These are phyloP conservation scores for Fusarium tupiense DNA, from an alignment of 2,329 filamentous ascomycete genomes.

Conservation along the genomic window DNA sequence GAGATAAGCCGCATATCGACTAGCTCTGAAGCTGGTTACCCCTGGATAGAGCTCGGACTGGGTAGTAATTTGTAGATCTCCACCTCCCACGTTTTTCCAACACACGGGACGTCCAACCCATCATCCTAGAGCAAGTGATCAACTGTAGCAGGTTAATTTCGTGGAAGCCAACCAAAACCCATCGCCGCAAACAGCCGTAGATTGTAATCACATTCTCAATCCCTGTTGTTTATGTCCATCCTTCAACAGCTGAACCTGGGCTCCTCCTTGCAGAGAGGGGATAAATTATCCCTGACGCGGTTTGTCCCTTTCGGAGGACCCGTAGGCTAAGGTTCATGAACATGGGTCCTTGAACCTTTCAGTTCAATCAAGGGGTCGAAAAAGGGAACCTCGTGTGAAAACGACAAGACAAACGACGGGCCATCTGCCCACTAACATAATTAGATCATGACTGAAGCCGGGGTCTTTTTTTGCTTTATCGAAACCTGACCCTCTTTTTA, in stretches of 20 bases:
- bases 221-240: conserved; percentile 7
- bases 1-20: conserved; percentile 12
- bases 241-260: neutral
- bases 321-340: neutral
- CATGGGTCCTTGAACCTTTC: conserved; percentile 15
- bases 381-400: conserved; percentile 27
- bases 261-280: conserved; percentile 10
- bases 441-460: conserved; percentile 32
- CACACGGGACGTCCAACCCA: conserved; percentile 12
- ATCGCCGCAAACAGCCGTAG: conserved; percentile 8
- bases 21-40: conserved; percentile 19
- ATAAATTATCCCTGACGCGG: conserved; percentile 6
- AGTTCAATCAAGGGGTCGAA: conserved; percentile 26
- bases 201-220: neutral
- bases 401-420: conserved; percentile 16
- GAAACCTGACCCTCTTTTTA: conserved; percentile 34
- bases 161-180: conserved; percentile 4
- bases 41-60: conserved; percentile 33
- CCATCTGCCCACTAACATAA: conserved; percentile 28
- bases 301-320: conserved; percentile 26
- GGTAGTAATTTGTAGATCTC: conserved; percentile 26
- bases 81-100: conserved; percentile 30
- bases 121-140: conserved; percentile 7
- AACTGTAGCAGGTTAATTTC: conserved; percentile 23
- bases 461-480: conserved; percentile 12